Conservation (phyloP, 345 rosid species). For the Rhodomyrtus tomentosa region DNA sequence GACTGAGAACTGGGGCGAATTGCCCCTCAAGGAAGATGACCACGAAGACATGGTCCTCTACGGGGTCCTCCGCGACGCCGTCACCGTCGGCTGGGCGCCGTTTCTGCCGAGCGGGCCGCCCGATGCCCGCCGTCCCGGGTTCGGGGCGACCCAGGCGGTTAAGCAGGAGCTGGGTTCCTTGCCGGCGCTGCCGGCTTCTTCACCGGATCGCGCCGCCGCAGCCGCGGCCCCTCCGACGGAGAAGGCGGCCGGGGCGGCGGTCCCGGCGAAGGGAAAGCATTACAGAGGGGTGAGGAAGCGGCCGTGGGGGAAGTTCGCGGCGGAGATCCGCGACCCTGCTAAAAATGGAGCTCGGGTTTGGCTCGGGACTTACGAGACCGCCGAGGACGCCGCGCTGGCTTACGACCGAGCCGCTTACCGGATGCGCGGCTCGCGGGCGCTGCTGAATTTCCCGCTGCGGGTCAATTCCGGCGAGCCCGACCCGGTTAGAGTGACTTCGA, state of each 20-base stretch:
- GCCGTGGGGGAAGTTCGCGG: slow-evolving; percentile 99
- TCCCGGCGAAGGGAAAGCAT: slow-evolving; percentile 53
- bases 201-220: not conserved
- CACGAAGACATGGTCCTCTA: slow-evolving; percentile 83
- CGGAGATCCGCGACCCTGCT: slow-evolving; percentile 97
- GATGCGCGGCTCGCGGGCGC: slow-evolving; percentile 93
- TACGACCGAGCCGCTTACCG: slow-evolving; percentile 90
- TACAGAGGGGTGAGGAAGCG: slow-evolving; percentile 94
- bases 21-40: slow-evolving; percentile 72
- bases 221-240: not conserved
- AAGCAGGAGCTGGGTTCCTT: slow-evolving; percentile 21
- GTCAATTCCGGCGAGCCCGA: slow-evolving; percentile 96
- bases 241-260: slow-evolving; percentile 12
- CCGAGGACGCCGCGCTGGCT: slow-evolving; percentile 97
- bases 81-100: slow-evolving; percentile 74
- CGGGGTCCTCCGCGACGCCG: slow-evolving; percentile 61
- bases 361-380: slow-evolving; percentile 96
- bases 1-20: slow-evolving; percentile 85
- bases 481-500: slow-evolving; percentile 80
- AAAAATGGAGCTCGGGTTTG: slow-evolving; percentile 97
- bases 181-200: not conserved
- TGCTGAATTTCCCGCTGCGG: slow-evolving; percentile 79
- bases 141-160: slow-evolving; percentile 13
- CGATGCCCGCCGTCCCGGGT: not conserved
- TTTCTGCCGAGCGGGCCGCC: slow-evolving; percentile 11